Evolutionary conservation across 106 monocot species (phyloP), one percentile per base, ranked within the genome.

Genomic region (Acanthochlamys bracteata): DNA sequence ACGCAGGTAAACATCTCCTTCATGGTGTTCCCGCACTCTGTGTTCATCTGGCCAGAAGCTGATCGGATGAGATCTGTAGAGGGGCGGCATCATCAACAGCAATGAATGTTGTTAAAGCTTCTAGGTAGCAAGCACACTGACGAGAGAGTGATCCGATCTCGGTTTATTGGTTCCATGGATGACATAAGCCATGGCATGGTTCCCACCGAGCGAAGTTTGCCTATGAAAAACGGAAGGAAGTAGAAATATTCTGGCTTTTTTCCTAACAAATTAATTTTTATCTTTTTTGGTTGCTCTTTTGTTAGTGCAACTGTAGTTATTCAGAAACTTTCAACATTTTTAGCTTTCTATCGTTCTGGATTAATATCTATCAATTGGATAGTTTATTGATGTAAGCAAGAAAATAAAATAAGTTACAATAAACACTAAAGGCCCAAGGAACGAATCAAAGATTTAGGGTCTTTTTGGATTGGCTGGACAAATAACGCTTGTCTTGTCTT

Each of bases 181-280:
- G 80, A 0, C 69, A 62, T 42, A 80, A 90, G 11, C 85, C 77
- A 42, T 90, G 89, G 2, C 73, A 23, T 0, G 89, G 89, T 51
- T 90, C 89, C 85, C 89, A 90, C 43, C 75, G 75, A 17, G 84
- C 89, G 41, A 89, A 75, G 59, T 85, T 85, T 3, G 74, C 73
- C 84, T 89, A 64, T 33, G 1, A 1, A 33, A 33, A 33, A 33
- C 4, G 6, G 6, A 33, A 33, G n/a, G 33, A 6, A 33, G 1
- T 33, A 33, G 33, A 33, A 33, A 1, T 3, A 33, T 33, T 33
- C 33, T 33, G 33, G 33, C 33, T 33, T 33, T 33, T 33, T 3
- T 6, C 6, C 33, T 33, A 33, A 33, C 33, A 33, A 33, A 33
- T 33, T 33, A 6, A 33, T 33, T 33, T 1, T 3, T 1, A 3